These are phyloP conservation scores for Talaromyces sp. DNA, from an alignment of 2,329 filamentous ascomycete species.

Conservation along the genomic window DNA sequence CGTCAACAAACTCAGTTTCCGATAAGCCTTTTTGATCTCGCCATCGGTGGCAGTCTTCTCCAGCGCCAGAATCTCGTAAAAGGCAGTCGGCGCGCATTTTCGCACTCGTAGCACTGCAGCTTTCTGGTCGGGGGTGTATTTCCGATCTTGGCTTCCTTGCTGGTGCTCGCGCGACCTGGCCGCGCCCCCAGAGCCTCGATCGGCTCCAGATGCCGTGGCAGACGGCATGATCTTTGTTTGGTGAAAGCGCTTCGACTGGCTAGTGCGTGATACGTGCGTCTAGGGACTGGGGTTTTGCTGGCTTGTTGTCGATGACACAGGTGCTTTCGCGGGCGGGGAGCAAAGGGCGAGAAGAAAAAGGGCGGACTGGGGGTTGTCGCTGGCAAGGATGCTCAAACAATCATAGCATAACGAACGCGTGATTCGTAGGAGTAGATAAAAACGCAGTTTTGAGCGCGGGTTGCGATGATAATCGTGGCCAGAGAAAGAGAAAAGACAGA, in stretches of 20 bases:
- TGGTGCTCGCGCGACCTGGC: conserved; percentile 43
- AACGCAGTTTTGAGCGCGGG: not conserved
- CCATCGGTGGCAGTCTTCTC: conserved; percentile 62
- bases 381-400: not conserved
- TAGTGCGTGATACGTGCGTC: not conserved
- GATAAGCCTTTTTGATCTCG: conserved; percentile 97
- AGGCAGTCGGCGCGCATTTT: conserved; percentile 75
- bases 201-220: conserved; percentile 42
- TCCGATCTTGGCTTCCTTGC: conserved; percentile 46
- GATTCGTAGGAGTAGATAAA: not conserved
- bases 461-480: not conserved
- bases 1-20: conserved; percentile 86
- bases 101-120: conserved; percentile 84
- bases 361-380: not conserved
- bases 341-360: not conserved
- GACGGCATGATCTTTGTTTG: conserved; percentile 29
- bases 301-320: not conserved
- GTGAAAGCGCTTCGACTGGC: not conserved
- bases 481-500: not conserved
- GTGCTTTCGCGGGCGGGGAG: not conserved
- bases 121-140: conserved; percentile 85
- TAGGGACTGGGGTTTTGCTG: not conserved
- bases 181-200: conserved; percentile 31
- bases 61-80: conserved; percentile 88
- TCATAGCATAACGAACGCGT: not conserved